Evolutionary conservation across 768 basidiomycete genomes (phyloP).

Genomic region (Termitomyces sp.): DNA sequence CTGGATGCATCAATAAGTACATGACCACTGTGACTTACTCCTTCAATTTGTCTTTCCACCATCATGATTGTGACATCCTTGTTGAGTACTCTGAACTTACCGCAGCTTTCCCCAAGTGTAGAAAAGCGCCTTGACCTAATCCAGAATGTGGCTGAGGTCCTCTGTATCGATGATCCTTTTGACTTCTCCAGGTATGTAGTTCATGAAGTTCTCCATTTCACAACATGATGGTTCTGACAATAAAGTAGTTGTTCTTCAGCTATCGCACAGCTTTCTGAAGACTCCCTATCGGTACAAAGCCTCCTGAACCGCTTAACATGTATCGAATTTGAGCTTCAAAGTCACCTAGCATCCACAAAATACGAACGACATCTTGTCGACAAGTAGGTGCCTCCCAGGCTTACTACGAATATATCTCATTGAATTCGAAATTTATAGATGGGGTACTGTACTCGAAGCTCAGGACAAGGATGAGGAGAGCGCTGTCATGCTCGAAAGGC

Average conservation of each 20-base stretch:
- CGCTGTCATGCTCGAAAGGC: conserved; percentile 30
- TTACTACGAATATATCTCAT: not conserved
- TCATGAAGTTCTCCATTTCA: not conserved
- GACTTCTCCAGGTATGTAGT: conserved; percentile 6
- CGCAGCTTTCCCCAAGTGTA: not conserved
- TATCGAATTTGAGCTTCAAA: conserved; percentile 34
- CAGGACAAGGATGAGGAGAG: conserved; percentile 23
- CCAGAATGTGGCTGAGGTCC: not conserved
- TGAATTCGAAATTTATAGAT: conserved; percentile 22
- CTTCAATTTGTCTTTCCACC: not conserved
- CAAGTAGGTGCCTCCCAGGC: conserved; percentile 25
- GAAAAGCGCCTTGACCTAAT: conserved; percentile 3
- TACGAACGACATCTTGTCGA: conserved; percentile 35
- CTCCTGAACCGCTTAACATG: conserved; percentile 29
- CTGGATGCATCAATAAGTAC: too few relatives aligned
- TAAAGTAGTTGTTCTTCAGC: conserved; percentile 33
- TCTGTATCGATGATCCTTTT: conserved; percentile 3
- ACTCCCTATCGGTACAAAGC: conserved; percentile 26
- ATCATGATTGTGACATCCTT: not conserved
- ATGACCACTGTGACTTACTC: too few relatives aligned
- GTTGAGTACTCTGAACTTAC: not conserved
- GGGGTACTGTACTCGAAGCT: conserved; percentile 27
- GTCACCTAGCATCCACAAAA: conserved; percentile 26
- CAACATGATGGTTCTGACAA: not conserved
- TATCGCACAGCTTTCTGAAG: conserved; percentile 28